Evolutionary conservation across 2,329 filamentous ascomycete species (phyloP), one percentile per base, ranked within the genome.

Genomic region (Alternaria hordeiaustralica): DNA sequence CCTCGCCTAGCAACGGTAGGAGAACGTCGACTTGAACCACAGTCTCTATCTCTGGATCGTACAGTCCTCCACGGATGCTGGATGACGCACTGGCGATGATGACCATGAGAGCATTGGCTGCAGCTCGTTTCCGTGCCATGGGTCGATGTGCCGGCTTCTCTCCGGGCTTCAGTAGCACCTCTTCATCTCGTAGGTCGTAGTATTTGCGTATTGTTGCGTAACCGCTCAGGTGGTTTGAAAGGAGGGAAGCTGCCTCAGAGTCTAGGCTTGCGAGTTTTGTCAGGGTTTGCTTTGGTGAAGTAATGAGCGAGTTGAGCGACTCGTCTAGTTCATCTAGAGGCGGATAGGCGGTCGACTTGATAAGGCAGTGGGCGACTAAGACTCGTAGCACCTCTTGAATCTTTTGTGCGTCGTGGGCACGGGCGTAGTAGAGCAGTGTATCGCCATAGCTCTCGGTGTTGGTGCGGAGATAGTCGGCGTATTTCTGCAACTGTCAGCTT

Each of bases 121-220:
- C 89, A 68, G 91, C 88, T 58, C 88, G 87, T 69, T 89, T 91
- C 20, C 90, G 84, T 12, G 87, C 84, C 21, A 89, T 81, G 0
- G 89, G 86, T 61, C 83, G 80, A 63, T 86, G 80, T 21, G 77
- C 80, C 6, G 83, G 80, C 53, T 80, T 82, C 58, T 71, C 59
- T 53, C 69, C 71, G 6, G 79, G 71, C 23, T 80, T 75, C 10
- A 80, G 65, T 6, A 79, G 66, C 5, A 85, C 67, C n/a, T 86
- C 84, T 71, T 88, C 87, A 74, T 98, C 95, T 53, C 95, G 89
- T n/a, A 94, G 86, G 66, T 94, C 91, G 79, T 97, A 98, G 82
- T 95, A 97, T 70, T 90, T 91, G 36, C 95, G 91, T 20, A 98
- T 84, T 0, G 94, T 97, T 21, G 94, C 95, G 75, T 98, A 98